Evolutionary conservation across 768 basidiomycete genomes (phyloP).

Genomic region (Lactarius pseudohatsudake): DNA sequence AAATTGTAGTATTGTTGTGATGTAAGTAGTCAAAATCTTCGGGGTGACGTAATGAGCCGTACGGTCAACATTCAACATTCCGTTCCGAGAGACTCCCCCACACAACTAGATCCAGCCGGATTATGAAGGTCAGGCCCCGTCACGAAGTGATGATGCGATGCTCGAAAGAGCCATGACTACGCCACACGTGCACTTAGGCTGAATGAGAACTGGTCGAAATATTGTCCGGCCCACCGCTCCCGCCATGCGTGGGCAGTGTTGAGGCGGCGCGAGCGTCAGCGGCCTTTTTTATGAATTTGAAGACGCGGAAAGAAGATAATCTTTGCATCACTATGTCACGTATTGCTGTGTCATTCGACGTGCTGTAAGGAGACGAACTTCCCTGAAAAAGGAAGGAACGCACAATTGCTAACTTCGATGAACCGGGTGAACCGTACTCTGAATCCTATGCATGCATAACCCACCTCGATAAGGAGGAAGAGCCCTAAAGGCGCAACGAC

Average conservation of each 20-base stretch:
- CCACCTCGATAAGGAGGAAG: neutral
- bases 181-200: neutral
- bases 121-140: no score
- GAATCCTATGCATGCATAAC: neutral
- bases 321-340: neutral
- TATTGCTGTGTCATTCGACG: neutral
- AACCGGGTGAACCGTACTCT: neutral
- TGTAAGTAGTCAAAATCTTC: no score
- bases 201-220: neutral
- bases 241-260: neutral
- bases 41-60: neutral
- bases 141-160: no score
- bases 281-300: neutral
- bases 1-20: no score
- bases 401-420: neutral
- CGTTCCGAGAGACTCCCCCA: no score
- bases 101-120: no score
- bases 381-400: neutral
- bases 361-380: neutral
- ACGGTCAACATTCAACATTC: no score
- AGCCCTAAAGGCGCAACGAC: neutral
- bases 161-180: no score
- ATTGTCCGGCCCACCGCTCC: neutral
- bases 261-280: neutral
- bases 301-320: neutral